Evolutionary conservation across 768 basidiomycete genomes (phyloP), one percentile per base, ranked within the genome.

Genomic region (Tylopilus subfusipes): DNA sequence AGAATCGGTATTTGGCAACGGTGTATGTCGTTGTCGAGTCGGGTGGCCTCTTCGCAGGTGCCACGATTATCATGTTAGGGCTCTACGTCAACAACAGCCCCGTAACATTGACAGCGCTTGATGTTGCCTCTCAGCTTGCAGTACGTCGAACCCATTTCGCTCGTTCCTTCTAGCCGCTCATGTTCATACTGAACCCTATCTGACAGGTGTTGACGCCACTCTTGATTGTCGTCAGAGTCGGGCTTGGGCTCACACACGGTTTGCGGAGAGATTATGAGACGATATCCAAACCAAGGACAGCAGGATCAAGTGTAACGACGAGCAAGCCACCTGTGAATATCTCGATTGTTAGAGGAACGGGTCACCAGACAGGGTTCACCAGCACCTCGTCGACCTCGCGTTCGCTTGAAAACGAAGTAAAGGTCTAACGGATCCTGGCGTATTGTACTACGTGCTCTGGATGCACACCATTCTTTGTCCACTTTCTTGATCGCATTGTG

Each of bases 211-310:
- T n/a, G n/a, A n/a, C n/a, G n/a, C n/a, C n/a, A n/a, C n/a, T n/a
- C n/a, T n/a, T n/a, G n/a, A n/a, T n/a, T 48, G 48, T 49, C 21
- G 48, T 39, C 27, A 19, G 48, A 29, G 48, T 49, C n/a, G 48
- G 38, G 36, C 48, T 49, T 9, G 48, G 48, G 13, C 24, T 48
- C 5, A 49, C 48, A 10, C 38, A 49, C 13, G 38, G 48, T 14
- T 16, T 39, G 13, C 48, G 39, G 27, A 49, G 19, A 40, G 48
- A 39, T 3, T 40, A 29, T 11, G 48, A 49, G 25, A 49, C 38
- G 10, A 27, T 50, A 1, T 30, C 48, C 38, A 40, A 25, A 8
- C 14, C 38, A 13, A 30, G 16, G 7, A 29, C 29, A 3, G 12
- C 29, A 2, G 39, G 48, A 2, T 24, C n/a, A n/a, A n/a, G n/a